phyloP scores from a whole-genome alignment of 176 grass and related monocot genomes.

The maize (Zea mays) region Zm-B73-REFERENCE-NAM-5.0 NC_050101.1:94715001-94715500 shows the following conservation, averaged over 20 bases:
- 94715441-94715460: neutral
- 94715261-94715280: conserved; percentile 81
- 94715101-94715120: conserved; percentile 60
- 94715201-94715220: conserved; percentile 79
- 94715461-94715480: neutral
- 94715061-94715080: conserved; percentile 70
- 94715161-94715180: conserved; percentile 28
- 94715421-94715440: conserved; percentile 60
- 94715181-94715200: conserved; percentile 74
- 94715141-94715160: neutral
- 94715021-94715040: conserved; percentile 22
- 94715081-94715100: conserved; percentile 83
- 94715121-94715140: neutral
- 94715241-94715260: conserved; percentile 95
- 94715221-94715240: conserved; percentile 83
- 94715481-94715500: conserved; percentile 3
- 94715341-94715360: conserved; percentile 72
- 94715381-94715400: conserved; percentile 65
- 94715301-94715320: neutral
- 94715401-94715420: conserved; percentile 92
- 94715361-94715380: conserved; percentile 88
- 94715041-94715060: conserved; percentile 78
- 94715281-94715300: conserved; percentile 4
- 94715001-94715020: conserved; percentile 23
- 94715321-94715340: conserved; percentile 18